Evolutionary conservation across 2,329 filamentous ascomycete species (phyloP).

Genomic region (Colletotrichum tanaceti): DNA sequence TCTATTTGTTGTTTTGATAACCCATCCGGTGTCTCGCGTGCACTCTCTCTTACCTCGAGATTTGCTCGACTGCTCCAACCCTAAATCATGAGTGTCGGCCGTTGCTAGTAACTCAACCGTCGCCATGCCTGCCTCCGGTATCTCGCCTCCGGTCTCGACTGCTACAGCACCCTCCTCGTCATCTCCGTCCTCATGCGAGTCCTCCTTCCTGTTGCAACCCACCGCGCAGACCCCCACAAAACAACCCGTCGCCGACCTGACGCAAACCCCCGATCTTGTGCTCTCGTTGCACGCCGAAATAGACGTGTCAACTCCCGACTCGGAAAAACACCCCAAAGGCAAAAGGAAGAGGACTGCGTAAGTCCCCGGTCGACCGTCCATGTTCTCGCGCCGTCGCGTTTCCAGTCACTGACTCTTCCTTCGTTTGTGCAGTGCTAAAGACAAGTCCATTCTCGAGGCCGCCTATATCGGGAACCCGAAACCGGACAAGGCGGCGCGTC

Average conservation of each 20-base stretch:
- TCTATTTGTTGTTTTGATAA: not conserved
- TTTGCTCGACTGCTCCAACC: not conserved
- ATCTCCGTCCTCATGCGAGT: conserved; percentile 27
- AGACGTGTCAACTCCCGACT: conserved; percentile 40
- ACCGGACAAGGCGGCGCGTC: conserved; percentile 88
- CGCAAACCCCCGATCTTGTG: conserved; percentile 3
- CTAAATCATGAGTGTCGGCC: conserved; percentile 25
- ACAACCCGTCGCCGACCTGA: not conserved
- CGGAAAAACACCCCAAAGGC: conserved; percentile 65
- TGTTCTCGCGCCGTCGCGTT: not conserved
- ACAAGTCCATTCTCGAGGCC: conserved; percentile 88
- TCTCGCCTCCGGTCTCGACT: conserved; percentile 21
- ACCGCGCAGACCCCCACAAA: conserved; percentile 9
- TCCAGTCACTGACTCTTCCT: conserved; percentile 10
- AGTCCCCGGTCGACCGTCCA: conserved; percentile 45
- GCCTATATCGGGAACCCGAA: conserved; percentile 89
- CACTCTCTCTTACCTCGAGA: not conserved
- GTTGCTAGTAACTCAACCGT: conserved; percentile 5
- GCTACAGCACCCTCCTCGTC: conserved; percentile 8
- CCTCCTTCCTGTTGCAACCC: conserved; percentile 13
- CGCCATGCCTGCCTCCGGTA: conserved; percentile 31
- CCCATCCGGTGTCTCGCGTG: not conserved
- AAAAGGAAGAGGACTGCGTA: conserved; percentile 74
- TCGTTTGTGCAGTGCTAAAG: conserved; percentile 73
- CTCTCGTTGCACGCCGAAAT: conserved; percentile 14